Base-by-base conservation (phyloP, 371 early-diverging fungal genomes). In the Rhizomucor miehei region DNA sequence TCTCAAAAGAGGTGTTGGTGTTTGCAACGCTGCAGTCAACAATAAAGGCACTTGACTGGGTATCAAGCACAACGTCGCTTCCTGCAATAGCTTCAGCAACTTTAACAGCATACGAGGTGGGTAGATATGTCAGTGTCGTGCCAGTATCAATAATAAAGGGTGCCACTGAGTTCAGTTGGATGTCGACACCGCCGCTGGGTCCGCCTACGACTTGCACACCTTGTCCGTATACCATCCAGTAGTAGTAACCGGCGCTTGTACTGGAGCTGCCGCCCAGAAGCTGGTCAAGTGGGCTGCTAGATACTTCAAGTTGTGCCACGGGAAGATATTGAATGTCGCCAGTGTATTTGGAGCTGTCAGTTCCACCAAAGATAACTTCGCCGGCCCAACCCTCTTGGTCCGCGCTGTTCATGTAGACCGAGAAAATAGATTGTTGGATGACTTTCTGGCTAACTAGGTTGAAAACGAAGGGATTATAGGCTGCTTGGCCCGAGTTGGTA, bases 351-450 rank as follows among this genome's bases (percentile, higher is more conserved):
- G 75, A 50, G 20, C 46, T 23, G 57, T 88, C 83, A 14, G 72
- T 62, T 6, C 80, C 85, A 17, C 84, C 85, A 65, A 88, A 74
- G 24, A 79, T 78, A 37, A 85, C 62, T 54, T 82, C 79, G 17
- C 85, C 88, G 2, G 56, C 55, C 68, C 69, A 73, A 9, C 77
- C 77, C 1, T 49, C 34, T 6, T 39, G 36, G 6, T 52, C 35
- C 6, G 52, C 60, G 23, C 50, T 54, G 55, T 75, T 75, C 55
- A 72, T 44, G 44, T 69, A 75, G 16, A 75, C 64, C 5, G 73
- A 67, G 25, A 75, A 75, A 9, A 75, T 20, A 17, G 72, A 63
- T 1, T 72, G 53, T 1, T 51, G 46, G 16, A 75, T 72, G 14
- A 69, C 29, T 12, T 70, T 65, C 54, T 72, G 64, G 8, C 58